Evolutionary conservation across 2,329 filamentous ascomycete genomes (phyloP).

Genomic region (Hymenotorrendiella dingleyae): DNA sequence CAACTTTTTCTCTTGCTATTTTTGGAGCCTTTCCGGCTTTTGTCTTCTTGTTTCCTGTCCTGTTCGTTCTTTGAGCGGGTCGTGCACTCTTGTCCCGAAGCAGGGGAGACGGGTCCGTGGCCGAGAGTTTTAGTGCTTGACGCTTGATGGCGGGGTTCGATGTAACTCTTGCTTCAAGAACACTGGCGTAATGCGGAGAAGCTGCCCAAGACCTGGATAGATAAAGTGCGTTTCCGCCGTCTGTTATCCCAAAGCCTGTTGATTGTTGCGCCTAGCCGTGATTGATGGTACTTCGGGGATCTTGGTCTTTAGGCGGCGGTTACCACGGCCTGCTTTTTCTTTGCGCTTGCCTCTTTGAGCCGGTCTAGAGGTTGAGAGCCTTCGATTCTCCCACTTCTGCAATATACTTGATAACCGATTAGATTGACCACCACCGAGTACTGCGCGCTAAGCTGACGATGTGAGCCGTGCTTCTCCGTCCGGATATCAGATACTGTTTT

Average conservation of each 20-base stretch:
- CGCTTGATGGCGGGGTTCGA: slow-evolving; percentile 14
- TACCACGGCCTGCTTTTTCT: slow-evolving; percentile 7
- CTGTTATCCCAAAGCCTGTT: background rate
- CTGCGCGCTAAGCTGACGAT: slow-evolving; percentile 4
- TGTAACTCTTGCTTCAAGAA: slow-evolving; percentile 11
- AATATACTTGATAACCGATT: slow-evolving; percentile 1
- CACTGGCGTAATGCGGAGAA: slow-evolving; percentile 19
- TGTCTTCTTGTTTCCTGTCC: too few relatives aligned
- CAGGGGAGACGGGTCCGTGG: too few relatives aligned
- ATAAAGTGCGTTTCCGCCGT: slow-evolving; percentile 14
- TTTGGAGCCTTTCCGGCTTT: too few relatives aligned
- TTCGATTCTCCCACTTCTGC: background rate
- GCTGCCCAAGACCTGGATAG: slow-evolving; percentile 6
- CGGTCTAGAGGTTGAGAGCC: slow-evolving; percentile 4
- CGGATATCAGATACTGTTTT: background rate
- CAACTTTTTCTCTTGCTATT: too few relatives aligned
- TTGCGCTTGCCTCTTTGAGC: slow-evolving; percentile 5
- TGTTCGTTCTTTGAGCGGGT: too few relatives aligned
- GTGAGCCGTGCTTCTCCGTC: background rate
- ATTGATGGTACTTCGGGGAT: slow-evolving; percentile 1
- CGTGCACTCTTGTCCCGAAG: too few relatives aligned
- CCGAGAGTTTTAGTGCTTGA: too few relatives aligned
- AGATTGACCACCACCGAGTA: slow-evolving; percentile 1
- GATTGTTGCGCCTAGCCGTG: background rate
- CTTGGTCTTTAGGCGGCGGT: slow-evolving; percentile 16